These are phyloP conservation scores for Takakia lepidozioides DNA, from an alignment of 225 moss, liverwort and hornwort species.

Conservation along the genomic window DNA sequence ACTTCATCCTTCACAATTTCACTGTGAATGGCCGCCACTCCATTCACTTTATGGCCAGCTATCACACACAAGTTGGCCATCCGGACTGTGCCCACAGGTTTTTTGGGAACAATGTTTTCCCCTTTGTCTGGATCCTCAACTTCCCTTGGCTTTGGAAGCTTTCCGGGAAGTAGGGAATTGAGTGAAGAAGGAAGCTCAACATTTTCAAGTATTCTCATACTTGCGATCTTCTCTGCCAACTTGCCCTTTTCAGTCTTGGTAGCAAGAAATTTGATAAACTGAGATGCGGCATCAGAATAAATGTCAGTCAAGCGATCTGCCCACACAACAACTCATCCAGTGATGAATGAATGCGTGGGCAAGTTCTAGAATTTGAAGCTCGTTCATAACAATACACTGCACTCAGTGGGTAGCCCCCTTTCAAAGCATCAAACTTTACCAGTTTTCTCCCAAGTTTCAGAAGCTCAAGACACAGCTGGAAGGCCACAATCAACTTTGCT, in stretches of 20 bases:
- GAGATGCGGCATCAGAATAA: too few species aligned
- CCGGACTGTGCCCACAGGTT: slow-evolving; percentile 41
- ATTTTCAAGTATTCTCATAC: slow-evolving; percentile 80
- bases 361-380: too few species aligned
- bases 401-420: too few species aligned
- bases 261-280: slow-evolving; percentile 69
- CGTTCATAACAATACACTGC: too few species aligned
- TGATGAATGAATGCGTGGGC: too few species aligned
- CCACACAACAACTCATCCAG: too few species aligned
- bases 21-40: slow-evolving; percentile 91
- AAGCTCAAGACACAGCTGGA: too few species aligned
- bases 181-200: slow-evolving; percentile 30
- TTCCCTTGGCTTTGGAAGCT: too few species aligned
- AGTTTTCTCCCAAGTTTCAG: too few species aligned
- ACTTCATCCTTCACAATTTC: slow-evolving; percentile 89
- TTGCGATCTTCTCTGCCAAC: slow-evolving; percentile 37
- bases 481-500: too few species aligned
- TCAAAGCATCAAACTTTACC: too few species aligned
- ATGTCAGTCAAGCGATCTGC: too few species aligned
- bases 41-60: slow-evolving; percentile 84
- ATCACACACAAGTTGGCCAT: slow-evolving; percentile 97
- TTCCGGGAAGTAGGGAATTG: slow-evolving; percentile 16
- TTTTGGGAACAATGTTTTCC: slow-evolving; percentile 3
- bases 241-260: slow-evolving; percentile 40
- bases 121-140: slow-evolving; percentile 16